Evolutionary conservation across 139 green algal species (phyloP).

Genomic region (Pedinophyceae sp.): DNA sequence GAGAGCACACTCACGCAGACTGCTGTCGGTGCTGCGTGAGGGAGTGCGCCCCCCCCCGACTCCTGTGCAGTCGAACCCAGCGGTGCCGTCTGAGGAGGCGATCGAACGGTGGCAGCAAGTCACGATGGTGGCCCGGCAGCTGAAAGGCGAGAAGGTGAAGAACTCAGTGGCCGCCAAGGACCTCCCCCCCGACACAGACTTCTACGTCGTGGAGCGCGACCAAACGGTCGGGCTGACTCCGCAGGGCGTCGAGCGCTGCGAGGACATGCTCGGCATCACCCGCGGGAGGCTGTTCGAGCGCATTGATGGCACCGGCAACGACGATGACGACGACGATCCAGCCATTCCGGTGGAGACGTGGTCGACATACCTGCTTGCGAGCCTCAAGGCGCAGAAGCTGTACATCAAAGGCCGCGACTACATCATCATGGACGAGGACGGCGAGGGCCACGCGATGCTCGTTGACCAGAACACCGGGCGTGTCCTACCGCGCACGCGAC

Average conservation of each 20-base stretch:
- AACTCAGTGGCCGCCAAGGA: conserved; percentile 95
- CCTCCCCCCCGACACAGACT: conserved; percentile 65
- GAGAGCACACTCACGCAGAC: too few relatives aligned
- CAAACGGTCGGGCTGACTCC: too few relatives aligned
- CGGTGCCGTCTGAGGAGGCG: too few relatives aligned
- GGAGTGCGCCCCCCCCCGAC: too few relatives aligned
- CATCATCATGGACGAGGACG: conserved; percentile 79
- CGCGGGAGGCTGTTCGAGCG: too few relatives aligned
- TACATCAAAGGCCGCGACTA: conserved; percentile 83
- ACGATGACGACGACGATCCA: too few relatives aligned
- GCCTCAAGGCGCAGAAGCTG: conserved; percentile 96
- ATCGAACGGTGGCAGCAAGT: conserved; percentile 67
- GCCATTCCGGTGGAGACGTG: conserved; percentile 85
- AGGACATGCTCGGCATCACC: too few relatives aligned
- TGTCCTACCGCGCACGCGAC: conserved; percentile 80
- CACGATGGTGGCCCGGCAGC: conserved; percentile 70
- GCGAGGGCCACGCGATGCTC: conserved; percentile 90
- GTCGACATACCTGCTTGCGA: conserved; percentile 88
- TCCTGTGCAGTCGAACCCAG: too few relatives aligned
- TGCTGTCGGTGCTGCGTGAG: too few relatives aligned
- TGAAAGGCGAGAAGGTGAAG: conserved; percentile 55
- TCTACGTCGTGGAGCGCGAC: too few relatives aligned
- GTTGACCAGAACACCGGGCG: conserved; percentile 96
- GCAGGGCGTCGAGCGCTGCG: too few relatives aligned
- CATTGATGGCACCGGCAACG: too few relatives aligned